These are phyloP conservation scores for Pestalotiopsis fici DNA, from an alignment of 2,329 filamentous ascomycete genomes.

Conservation along the genomic window DNA sequence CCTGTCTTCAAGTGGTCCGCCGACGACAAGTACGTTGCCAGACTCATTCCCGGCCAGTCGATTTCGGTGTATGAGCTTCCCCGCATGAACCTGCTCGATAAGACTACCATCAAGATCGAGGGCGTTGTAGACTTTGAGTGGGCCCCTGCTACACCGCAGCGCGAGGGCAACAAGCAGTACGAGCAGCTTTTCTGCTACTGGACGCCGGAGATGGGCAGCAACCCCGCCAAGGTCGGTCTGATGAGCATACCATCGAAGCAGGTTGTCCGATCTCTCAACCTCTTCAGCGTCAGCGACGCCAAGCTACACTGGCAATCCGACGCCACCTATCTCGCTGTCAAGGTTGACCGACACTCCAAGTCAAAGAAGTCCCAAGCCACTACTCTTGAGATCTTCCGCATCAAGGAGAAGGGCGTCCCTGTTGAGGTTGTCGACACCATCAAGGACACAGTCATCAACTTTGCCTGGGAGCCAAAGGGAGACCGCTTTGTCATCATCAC, in stretches of 20 bases:
- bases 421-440: slow-evolving; percentile 97
- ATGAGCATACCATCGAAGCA: slow-evolving; percentile 97
- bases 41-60: slow-evolving; percentile 82
- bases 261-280: slow-evolving; percentile 88
- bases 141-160: slow-evolving; percentile 80
- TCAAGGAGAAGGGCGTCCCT: slow-evolving; percentile 95
- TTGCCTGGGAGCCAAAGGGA: slow-evolving; percentile 98
- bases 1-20: slow-evolving; percentile 99
- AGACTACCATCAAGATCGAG: slow-evolving; percentile 92
- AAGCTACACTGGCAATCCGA: slow-evolving; percentile 99
- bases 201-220: slow-evolving; percentile 97
- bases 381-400: slow-evolving; percentile 96
- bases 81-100: slow-evolving; percentile 86
- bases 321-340: slow-evolving; percentile 91
- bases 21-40: slow-evolving; percentile 95
- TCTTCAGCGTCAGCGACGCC: slow-evolving; percentile 96
- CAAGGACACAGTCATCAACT: slow-evolving; percentile 99
- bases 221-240: slow-evolving; percentile 92
- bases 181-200: slow-evolving; percentile 98
- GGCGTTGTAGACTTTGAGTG: slow-evolving; percentile 98
- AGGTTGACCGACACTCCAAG: slow-evolving; percentile 98
- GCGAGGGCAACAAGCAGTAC: slow-evolving; percentile 85
- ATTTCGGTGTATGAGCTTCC: slow-evolving; percentile 92
- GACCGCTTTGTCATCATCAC: slow-evolving; percentile 98
- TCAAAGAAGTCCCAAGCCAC: slow-evolving; percentile 98